These are phyloP conservation scores for Globisporangium uncinulatum DNA, from an alignment of 352 stramenopile genomes.

Conservation along the genomic window DNA sequence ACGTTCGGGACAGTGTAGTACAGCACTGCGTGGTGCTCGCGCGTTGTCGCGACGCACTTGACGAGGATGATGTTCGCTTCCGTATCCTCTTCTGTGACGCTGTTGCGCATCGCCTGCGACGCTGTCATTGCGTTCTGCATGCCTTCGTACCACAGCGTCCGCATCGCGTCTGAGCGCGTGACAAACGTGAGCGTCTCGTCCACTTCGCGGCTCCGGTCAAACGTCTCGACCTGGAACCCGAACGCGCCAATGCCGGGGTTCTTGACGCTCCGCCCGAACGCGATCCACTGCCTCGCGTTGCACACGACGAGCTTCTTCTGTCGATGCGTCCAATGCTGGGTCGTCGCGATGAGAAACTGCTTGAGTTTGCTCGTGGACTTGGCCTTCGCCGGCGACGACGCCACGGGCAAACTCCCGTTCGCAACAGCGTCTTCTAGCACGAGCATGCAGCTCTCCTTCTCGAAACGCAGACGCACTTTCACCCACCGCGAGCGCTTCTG, in stretches of 20 bases:
- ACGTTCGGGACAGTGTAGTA: constrained; percentile 61
- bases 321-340: constrained; percentile 46
- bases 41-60: constrained; percentile 54
- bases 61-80: constrained; percentile 55
- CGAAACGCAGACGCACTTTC: constrained; percentile 64
- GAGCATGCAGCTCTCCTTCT: constrained; percentile 57
- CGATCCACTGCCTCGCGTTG: constrained; percentile 72
- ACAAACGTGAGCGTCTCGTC: constrained; percentile 77
- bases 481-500: constrained; percentile 74
- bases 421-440: constrained; percentile 31
- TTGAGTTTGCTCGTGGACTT: constrained; percentile 46
- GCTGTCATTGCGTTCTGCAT: constrained; percentile 44
- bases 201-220: constrained; percentile 65
- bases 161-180: constrained; percentile 43
- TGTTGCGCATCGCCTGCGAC: constrained; percentile 40
- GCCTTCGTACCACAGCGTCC: constrained; percentile 53
- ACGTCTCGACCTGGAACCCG: constrained; percentile 75
- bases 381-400: constrained; percentile 1
- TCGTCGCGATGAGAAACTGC: constrained; percentile 55
- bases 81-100: constrained; percentile 56
- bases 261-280: constrained; percentile 66
- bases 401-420: neutral
- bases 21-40: constrained; percentile 23
- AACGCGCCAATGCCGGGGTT: constrained; percentile 58
- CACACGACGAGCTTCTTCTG: constrained; percentile 66